Percentiles rank a stretch among this genome's conserved stretches.
Evolutionary conservation across 225 moss, liverwort and hornwort species (phyloP).

Genomic region (Sphagnum tenellum): DNA sequence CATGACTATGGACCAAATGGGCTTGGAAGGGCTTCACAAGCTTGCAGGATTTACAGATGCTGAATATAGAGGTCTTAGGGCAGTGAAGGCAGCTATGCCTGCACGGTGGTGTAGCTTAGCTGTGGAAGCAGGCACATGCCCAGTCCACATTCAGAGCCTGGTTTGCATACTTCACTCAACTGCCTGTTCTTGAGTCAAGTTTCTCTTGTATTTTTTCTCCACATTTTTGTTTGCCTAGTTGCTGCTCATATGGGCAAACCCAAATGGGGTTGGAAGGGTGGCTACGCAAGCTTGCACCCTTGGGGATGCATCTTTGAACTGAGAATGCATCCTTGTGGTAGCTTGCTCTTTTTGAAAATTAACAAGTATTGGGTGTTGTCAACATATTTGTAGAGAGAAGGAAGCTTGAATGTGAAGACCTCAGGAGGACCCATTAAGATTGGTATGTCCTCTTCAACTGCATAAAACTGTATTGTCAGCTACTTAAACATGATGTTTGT

Average conservation of each 20-base stretch:
- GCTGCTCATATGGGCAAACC: background rate
- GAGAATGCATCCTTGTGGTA: no score
- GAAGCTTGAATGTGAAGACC: slow-evolving; percentile 57
- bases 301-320: no score
- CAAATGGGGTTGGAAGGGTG: no score
- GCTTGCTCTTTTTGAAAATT: no score
- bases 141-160: slow-evolving; percentile 64
- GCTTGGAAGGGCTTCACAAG: background rate
- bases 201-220: no score
- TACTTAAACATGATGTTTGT: slow-evolving; percentile 1
- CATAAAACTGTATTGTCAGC: no score
- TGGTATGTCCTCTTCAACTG: slow-evolving; percentile 24
- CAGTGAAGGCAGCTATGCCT: slow-evolving; percentile 56
- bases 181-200: no score
- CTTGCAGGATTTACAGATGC: background rate
- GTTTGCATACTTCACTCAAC: slow-evolving; percentile 13
- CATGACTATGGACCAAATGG: background rate
- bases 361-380: no score
- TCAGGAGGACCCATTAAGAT: slow-evolving; percentile 58
- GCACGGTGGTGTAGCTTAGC: slow-evolving; percentile 78
- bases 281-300: no score
- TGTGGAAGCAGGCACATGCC: slow-evolving; percentile 44
- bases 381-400: slow-evolving; percentile 49
- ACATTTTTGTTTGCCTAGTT: background rate
- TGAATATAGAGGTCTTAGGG: slow-evolving; percentile 21